Base-by-base conservation (phyloP, 2,329 filamentous ascomycete genomes). In the Fusarium denticulatum region DNA sequence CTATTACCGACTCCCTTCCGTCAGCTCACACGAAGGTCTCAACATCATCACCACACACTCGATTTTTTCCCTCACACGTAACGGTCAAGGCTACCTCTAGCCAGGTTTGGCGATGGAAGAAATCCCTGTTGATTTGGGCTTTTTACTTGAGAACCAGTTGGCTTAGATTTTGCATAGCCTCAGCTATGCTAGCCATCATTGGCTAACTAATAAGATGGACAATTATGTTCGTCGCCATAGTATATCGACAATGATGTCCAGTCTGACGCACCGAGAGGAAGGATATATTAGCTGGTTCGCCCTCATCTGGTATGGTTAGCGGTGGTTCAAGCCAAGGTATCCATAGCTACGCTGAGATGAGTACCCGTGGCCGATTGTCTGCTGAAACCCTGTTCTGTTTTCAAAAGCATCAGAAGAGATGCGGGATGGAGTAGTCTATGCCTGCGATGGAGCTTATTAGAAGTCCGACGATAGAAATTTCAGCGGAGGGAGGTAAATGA, bases 1-100 rank as follows among this genome's bases (percentile, higher is more conserved):
- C 76, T 78, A 78, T 72, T 78, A 64, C 76, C 73, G 69, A 75
- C 62, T 76, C 71, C 68, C 68, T 67, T 68, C 70, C 72, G 67
- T 75, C 75, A 78, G 73, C 75, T 73, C 73, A 59, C 73, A 74
- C 64, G 67, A 76, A 64, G 60, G 74, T 75, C 66, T 74, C 60
- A 60, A 76, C 67, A 72, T 66, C 70, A 74, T 73, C 69, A 73
- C 62, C 69, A 60, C 76, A 69, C 76, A 76, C 71, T 62, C 61
- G 39, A 67, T 59, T 71, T 62, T 67, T 57, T 60, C 47, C 47
- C 69, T 74, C 56, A 60, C 47, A 64, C 65, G 65, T 76, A 77
- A 77, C 71, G 73, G 66, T 53, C 37, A 30, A 55, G 42, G 47
- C 64, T 60, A 60, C 66, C 52, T 64, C 59, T 53, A 42, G 43